Base-by-base conservation (phyloP, 73 alveolate species). In the Loxodes magnus region DNA sequence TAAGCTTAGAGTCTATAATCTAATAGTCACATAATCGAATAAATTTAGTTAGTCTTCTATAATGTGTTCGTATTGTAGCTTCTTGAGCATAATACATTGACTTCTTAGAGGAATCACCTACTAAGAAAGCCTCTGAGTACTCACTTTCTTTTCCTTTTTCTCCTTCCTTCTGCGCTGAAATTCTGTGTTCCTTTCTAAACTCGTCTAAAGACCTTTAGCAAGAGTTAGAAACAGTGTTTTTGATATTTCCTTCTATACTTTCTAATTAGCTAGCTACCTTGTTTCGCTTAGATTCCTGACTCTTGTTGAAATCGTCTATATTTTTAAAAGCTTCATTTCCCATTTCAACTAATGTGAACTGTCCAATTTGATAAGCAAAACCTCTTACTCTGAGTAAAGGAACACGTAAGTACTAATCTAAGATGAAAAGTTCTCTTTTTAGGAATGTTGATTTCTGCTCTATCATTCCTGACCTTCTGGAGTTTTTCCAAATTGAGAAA, bases 11-110 rank as follows among this genome's bases (percentile, higher is more conserved):
- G 50, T 92, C 97, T 56, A 81, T 77, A 15, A 88, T 62, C 43
- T 87, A 49, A 62, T 73, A 88, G 61, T 92, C 98, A 35, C 88
- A 74, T 36, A 87, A 71, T 53, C 96, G 64, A 3, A 92, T 85
- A 66, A 82, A 92, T 56, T 84, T 92, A 25, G 80, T 67, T 29
- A 92, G 76, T 61, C 93, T 87, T 48, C 74, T 90, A 56, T 84
- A 92, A 64, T 92, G 98, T 0, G 96, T 71, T 48, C 96, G 67
- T 12, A 89, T 83, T 0, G 97, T 92, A 2, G 98, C 98, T 37
- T 92, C 98, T 59, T 90, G 90, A 6, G 98, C 88, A 49, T 88
- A 92, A 1, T 94, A 96, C 87, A 92, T 88, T 52, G 71, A 77
- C 51, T 82, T 82, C 25, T 83, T 85, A 27, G 88, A 63, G 44